A percentile compares a stretch with the other conserved stretches of the same genome.
phyloP scores from a whole-genome alignment of 2,329 filamentous ascomycete genomes.

The Cytospora schulzeri region DNA sequence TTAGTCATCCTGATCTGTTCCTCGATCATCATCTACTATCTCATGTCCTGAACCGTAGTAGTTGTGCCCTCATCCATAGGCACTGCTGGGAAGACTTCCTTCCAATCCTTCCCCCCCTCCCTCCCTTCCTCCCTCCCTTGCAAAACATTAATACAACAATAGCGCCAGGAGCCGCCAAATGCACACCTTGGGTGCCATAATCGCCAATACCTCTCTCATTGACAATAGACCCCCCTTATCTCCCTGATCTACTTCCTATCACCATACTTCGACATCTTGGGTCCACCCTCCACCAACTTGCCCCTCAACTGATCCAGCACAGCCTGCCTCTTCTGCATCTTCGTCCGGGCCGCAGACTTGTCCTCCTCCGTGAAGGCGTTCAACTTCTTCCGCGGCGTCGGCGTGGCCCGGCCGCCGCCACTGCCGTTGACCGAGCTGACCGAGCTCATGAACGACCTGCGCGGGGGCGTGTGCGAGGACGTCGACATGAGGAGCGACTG shows the following conservation, averaged over 20 bases:
- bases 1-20: constrained; percentile 4
- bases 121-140: neutral
- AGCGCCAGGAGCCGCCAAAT: neutral
- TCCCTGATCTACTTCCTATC: constrained; percentile 26
- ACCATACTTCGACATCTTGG: constrained; percentile 47
- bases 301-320: constrained; percentile 55
- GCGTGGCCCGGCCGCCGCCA: constrained; percentile 32
- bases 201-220: neutral
- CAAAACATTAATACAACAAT: neutral
- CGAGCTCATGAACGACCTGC: constrained; percentile 47
- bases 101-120: no score
- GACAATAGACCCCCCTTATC: neutral
- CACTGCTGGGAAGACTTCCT: neutral
- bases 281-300: constrained; percentile 52
- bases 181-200: neutral
- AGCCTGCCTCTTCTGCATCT: constrained; percentile 54
- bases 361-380: constrained; percentile 63
- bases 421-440: constrained; percentile 39
- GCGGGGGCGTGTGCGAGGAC: constrained; percentile 35
- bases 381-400: constrained; percentile 59
- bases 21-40: neutral
- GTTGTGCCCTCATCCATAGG: neutral
- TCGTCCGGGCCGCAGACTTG: constrained; percentile 57
- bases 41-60: neutral
- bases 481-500: constrained; percentile 40